Evolutionary conservation across 805 yeast species (phyloP).

Genomic region (Tetrapisispora nanseiensis): DNA sequence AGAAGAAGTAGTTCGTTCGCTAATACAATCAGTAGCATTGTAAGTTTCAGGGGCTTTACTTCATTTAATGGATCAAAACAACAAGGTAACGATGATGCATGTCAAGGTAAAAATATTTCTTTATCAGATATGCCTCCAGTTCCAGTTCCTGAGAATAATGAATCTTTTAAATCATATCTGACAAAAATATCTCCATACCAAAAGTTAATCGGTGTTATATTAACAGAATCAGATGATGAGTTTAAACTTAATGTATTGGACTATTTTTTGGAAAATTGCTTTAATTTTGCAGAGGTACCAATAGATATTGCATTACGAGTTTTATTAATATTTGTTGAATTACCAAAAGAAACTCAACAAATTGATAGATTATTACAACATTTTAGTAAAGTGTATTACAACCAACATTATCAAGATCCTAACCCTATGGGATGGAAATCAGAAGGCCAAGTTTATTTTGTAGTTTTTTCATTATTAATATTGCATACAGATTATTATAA

Average conservation of each 20-base stretch:
- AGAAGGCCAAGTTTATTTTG: constrained; percentile 48
- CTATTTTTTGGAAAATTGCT: constrained; percentile 27
- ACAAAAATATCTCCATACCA: constrained; percentile 25
- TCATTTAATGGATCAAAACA: not conserved
- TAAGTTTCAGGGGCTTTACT: constrained; percentile 16
- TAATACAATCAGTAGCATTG: constrained; percentile 31
- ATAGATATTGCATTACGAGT: constrained; percentile 56
- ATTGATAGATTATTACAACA: constrained; percentile 57
- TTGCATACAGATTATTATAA: constrained; percentile 69
- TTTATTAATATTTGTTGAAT: constrained; percentile 44
- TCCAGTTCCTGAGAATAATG: constrained; percentile 24
- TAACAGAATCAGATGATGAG: constrained; percentile 21
- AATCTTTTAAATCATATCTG: constrained; percentile 24
- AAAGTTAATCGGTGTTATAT: constrained; percentile 24
- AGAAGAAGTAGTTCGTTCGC: constrained; percentile 32
- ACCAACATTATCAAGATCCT: constrained; percentile 16
- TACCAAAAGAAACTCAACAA: constrained; percentile 69
- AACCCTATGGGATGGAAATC: constrained; percentile 24
- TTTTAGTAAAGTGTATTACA: constrained; percentile 44
- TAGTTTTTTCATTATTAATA: constrained; percentile 57
- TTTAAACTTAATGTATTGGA: constrained; percentile 23
- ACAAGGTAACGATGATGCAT: constrained; percentile 3
- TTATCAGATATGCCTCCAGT: constrained; percentile 18
- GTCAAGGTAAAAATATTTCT: constrained; percentile 3
- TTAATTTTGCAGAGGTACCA: constrained; percentile 46